phyloP scores from a whole-genome alignment of 495 filamentous ascomycete species.

The Cenococcum geophilum region DNA sequence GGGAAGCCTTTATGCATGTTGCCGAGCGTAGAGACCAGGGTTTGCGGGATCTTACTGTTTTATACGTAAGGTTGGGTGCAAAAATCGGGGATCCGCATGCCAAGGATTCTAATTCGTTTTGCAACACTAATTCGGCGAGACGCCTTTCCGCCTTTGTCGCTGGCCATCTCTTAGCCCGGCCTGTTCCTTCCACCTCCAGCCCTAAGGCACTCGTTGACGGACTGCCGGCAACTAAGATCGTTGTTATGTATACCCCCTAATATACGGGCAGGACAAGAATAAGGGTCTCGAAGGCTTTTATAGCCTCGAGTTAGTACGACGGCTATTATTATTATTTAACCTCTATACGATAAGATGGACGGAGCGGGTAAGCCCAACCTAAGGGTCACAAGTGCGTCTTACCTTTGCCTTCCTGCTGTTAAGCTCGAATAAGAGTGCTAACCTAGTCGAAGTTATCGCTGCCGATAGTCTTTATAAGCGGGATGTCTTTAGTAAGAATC shows the following conservation, averaged over 20 bases:
- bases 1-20: no score
- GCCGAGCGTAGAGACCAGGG: no score
- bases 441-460: conserved; percentile 74
- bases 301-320: conserved; percentile 4
- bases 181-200: conserved; percentile 20
- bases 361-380: conserved; percentile 51
- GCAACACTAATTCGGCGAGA: not conserved
- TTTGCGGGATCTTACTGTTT: no score
- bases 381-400: conserved; percentile 55
- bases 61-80: no score
- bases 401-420: conserved; percentile 4
- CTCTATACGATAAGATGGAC: conserved; percentile 31
- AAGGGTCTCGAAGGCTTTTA: not conserved
- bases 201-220: conserved; percentile 8
- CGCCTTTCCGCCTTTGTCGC: conserved; percentile 13
- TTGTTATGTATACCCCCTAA: conserved; percentile 13
- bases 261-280: not conserved
- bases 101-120: no score
- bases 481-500: conserved; percentile 87
- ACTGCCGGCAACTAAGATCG: no score
- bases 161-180: conserved; percentile 10
- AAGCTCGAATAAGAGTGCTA: conserved; percentile 23
- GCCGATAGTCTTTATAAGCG: conserved; percentile 97
- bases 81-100: no score
- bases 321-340: not conserved